Percentiles rank a stretch among this genome's conserved stretches.
These are phyloP conservation scores for Tremella fuciformis DNA, from an alignment of 768 basidiomycete genomes.

Conservation along the genomic window DNA sequence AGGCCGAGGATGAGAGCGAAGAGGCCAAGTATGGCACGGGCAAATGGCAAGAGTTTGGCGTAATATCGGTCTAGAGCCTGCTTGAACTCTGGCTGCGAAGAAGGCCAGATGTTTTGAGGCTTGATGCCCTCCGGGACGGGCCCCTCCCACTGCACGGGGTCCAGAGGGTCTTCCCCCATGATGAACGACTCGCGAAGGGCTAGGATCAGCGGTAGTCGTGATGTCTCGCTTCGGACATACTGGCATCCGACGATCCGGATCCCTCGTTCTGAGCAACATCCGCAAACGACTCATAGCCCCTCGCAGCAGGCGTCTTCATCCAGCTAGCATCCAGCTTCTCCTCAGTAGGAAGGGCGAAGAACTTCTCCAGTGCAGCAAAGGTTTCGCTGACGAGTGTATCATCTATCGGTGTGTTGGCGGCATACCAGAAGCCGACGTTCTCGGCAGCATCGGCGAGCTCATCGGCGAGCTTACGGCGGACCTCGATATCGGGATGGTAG, in stretches of 20 bases:
- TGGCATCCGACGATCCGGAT: constrained; percentile 3
- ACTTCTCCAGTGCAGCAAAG: constrained; percentile 10
- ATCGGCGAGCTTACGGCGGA: constrained; percentile 8
- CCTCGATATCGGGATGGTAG: constrained; percentile 12
- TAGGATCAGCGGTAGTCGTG: background rate
- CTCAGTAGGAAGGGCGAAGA: constrained; percentile 13
- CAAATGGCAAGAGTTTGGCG: constrained; percentile 12
- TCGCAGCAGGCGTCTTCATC: constrained; percentile 9
- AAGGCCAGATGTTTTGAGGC: constrained; percentile 23
- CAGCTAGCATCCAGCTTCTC: constrained; percentile 14
- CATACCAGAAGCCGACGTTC: constrained; percentile 22
- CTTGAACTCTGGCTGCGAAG: constrained; percentile 12
- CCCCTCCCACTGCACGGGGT: constrained; percentile 15
- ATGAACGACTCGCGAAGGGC: constrained; percentile 18
- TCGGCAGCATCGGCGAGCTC: constrained; percentile 8
- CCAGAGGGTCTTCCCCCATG: constrained; percentile 20
- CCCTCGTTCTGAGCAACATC: constrained; percentile 8
- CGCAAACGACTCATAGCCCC: constrained; percentile 22
- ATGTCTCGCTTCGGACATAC: background rate
- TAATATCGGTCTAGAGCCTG: constrained; percentile 17
- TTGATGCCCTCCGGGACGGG: background rate
- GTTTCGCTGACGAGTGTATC: constrained; percentile 9
- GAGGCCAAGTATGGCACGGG: constrained; percentile 11
- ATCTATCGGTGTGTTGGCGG: constrained; percentile 2
- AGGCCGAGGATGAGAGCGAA: constrained; percentile 17